phyloP scores from a whole-genome alignment of 1,139 yeast genomes.

The Scheffersomyces quercinus region DNA sequence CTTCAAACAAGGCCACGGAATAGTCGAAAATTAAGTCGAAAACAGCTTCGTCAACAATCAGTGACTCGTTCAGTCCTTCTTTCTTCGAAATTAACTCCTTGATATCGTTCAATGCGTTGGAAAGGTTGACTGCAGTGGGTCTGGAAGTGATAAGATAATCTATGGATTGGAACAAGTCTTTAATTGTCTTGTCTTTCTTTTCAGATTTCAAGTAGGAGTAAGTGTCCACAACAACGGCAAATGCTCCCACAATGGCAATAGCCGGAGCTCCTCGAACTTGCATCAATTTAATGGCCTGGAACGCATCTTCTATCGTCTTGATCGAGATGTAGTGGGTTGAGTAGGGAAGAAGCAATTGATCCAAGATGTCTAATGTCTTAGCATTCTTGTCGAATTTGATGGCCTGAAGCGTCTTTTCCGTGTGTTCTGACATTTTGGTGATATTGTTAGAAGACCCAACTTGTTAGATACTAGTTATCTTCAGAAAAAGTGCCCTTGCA shows the following conservation, averaged over 20 bases:
- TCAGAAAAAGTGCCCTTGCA: too few relatives aligned
- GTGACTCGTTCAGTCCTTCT: slow-evolving; percentile 11
- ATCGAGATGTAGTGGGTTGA: slow-evolving; percentile 67
- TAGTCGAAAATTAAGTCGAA: slow-evolving; percentile 46
- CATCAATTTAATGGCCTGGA: slow-evolving; percentile 79
- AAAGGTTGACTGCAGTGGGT: slow-evolving; percentile 93
- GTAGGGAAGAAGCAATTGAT: slow-evolving; percentile 83
- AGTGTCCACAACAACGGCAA: slow-evolving; percentile 77
- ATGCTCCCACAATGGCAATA: slow-evolving; percentile 90
- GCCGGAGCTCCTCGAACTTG: slow-evolving; percentile 99
- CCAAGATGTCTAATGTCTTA: slow-evolving; percentile 60
- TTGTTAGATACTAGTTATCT: too few relatives aligned
- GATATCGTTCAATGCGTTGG: slow-evolving; percentile 72
- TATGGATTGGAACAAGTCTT: slow-evolving; percentile 46
- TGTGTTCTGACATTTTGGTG: not conserved
- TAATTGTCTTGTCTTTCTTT: slow-evolving; percentile 22
- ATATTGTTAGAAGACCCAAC: too few relatives aligned
- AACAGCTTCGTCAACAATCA: slow-evolving; percentile 25
- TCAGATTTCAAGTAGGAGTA: slow-evolving; percentile 18
- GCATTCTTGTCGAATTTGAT: slow-evolving; percentile 59
- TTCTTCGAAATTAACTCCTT: slow-evolving; percentile 32
- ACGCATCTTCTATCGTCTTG: slow-evolving; percentile 68
- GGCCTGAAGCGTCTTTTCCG: slow-evolving; percentile 52
- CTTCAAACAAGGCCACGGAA: slow-evolving; percentile 63
- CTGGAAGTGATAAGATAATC: slow-evolving; percentile 74